Conservation (phyloP, 305 asterid species). For the Fraxinus latifolia region DNA sequence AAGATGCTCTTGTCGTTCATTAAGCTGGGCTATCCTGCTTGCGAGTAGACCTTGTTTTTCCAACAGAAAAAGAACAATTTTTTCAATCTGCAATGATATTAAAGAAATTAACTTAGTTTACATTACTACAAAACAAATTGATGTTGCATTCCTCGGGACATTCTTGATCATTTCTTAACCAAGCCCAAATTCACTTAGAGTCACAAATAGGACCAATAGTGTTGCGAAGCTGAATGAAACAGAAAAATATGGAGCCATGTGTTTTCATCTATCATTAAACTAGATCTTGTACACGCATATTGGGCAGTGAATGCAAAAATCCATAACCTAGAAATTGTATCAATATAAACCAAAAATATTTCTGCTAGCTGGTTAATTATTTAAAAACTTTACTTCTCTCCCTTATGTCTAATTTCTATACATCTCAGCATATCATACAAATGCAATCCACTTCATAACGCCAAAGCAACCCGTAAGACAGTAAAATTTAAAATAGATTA, state of each 20-base stretch:
- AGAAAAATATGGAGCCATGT: neutral
- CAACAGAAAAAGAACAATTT: conserved; percentile 86
- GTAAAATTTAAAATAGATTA: neutral
- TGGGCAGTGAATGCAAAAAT: neutral
- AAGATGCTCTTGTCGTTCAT: conserved; percentile 66
- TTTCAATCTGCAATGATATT: conserved; percentile 71
- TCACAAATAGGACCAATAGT: neutral
- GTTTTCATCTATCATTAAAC: conserved; percentile 14
- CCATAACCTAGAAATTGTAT: neutral
- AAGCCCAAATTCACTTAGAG: neutral
- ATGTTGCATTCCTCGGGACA: neutral
- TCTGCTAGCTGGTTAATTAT: neutral
- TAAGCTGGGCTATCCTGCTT: conserved; percentile 68
- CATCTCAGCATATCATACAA: neutral
- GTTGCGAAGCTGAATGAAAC: neutral
- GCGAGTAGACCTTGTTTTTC: conserved; percentile 89
- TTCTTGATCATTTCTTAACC: neutral
- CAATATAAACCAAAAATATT: neutral
- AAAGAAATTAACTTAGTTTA: conserved; percentile 17
- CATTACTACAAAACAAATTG: neutral
- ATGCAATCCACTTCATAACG: neutral
- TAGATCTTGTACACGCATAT: neutral
- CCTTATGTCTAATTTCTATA: neutral
- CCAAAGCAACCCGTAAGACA: neutral
- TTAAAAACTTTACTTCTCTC: neutral